These are phyloP conservation scores for Fomitopsis palustris DNA, from an alignment of 1,284 basidiomycete genomes.

Conservation along the genomic window DNA sequence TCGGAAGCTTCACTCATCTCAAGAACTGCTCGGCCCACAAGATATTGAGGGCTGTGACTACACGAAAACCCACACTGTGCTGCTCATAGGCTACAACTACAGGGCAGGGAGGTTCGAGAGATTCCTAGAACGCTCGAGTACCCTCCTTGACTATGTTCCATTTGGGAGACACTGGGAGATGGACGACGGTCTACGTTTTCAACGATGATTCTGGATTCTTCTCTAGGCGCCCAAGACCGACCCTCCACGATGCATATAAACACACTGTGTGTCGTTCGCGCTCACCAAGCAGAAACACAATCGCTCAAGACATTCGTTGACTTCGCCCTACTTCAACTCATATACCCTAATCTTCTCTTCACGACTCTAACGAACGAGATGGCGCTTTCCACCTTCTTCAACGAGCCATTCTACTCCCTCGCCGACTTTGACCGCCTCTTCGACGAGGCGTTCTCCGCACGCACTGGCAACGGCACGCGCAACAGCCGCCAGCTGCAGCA, in stretches of 20 bases:
- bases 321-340: background rate
- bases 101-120: too few species aligned
- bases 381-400: constrained; percentile 31
- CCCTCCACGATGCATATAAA: background rate
- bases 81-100: too few species aligned
- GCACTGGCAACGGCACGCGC: constrained; percentile 9
- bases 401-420: constrained; percentile 43
- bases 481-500: constrained; percentile 10
- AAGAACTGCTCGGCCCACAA: too few species aligned
- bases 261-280: background rate
- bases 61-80: too few species aligned
- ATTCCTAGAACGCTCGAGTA: too few species aligned
- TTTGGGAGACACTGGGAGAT: too few species aligned
- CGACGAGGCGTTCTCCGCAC: constrained; percentile 39
- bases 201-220: background rate
- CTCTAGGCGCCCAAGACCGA: background rate
- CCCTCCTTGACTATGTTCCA: too few species aligned
- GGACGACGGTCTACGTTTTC: too few species aligned
- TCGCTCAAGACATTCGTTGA: background rate
- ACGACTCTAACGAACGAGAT: constrained; percentile 9
- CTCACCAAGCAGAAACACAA: constrained; percentile 1
- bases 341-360: background rate
- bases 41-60: too few species aligned
- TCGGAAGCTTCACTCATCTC: too few species aligned
- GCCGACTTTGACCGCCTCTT: constrained; percentile 47